Base-by-base conservation (phyloP, 2,329 filamentous ascomycete genomes). In the Didymosphaeria variabile region DNA sequence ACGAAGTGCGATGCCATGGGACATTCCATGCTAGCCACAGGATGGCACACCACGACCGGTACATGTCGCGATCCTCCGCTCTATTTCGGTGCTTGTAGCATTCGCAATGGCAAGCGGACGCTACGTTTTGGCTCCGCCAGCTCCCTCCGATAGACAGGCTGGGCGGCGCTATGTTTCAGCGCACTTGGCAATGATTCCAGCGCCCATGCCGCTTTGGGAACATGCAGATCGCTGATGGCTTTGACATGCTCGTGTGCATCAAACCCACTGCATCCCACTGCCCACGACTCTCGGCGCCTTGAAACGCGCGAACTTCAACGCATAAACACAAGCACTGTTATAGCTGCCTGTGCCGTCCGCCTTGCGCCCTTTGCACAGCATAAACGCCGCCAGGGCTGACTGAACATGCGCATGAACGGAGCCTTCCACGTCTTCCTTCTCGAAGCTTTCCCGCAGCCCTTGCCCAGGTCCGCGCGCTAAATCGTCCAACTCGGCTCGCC, bases 381-480 rank as follows among this genome's bases (percentile, higher is more conserved):
- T 56, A 55, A 58, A 61, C 57, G 15, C 50, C 26, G 52, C 57
- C 42, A 38, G 10, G 21, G 29, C 64, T 64, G 57, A 57, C 62
- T 58, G 19, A 59, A 40, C 34, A 51, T 38, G 15, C 63, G 67
- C 70, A 71, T 69, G 64, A 46, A 54, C 50, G 19, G 49, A 69
- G 70, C 67, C 52, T 55, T 55, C 53, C 53, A 55, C 38, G 32
- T 45, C n/a, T 15, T 50, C 29, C 58, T 74, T 74, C 70, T 67
- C 61, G 72, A 75, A 75, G 59, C 50, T 64, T 46, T 60, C 55
- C 59, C 66, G 55, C 64, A 61, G 58, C 61, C 69, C 68, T 64
- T 65, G 67, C 66, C 62, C 62, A 67, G 67, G 64, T 60, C 58
- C 13, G 52, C 57, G 62, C 56, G 60, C 40, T 49, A 64, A 53